Base-by-base conservation (phyloP, 345 rosid species). In the Firmiana major region DNA sequence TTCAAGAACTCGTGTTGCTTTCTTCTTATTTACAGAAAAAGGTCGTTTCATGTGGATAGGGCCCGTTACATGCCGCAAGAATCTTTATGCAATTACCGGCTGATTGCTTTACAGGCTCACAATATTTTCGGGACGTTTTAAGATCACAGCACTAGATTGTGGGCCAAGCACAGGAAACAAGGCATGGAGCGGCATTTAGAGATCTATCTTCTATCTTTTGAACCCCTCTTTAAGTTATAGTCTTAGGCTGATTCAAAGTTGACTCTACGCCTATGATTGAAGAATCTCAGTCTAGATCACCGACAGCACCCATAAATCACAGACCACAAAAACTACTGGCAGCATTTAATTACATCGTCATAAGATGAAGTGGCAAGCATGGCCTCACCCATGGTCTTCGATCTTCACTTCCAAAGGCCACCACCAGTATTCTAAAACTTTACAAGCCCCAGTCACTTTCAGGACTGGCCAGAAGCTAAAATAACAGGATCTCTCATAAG, bases 401-500 rank as follows among this genome's bases (percentile, higher is more conserved):
- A n/a, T 0, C 1, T 3, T 13, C 63, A 15, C 55, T 51, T 51
- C 10, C 21, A 19, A 17, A 3, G 22, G 22, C 58, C 6, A 53
- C 21, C 58, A 22, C n/a, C n/a, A n/a, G n/a, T n/a, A n/a, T n/a
- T n/a, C n/a, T n/a, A n/a, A n/a, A n/a, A n/a, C n/a, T n/a, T n/a
- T n/a, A n/a, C n/a, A n/a, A n/a, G n/a, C n/a, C n/a, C n/a, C n/a
- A n/a, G n/a, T n/a, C n/a, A n/a, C n/a, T n/a, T n/a, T n/a, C n/a
- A n/a, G n/a, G n/a, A n/a, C 98, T 84, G 93, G 12, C 98, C 99
- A 34, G 99, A 86, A 57, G 95, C 83, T 81, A 96, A 80, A 84
- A 96, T 85, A 45, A 96, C 97, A 53, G 98, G 99, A 89, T 96
- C 98, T 80, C 87, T 85, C 99, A 93, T 96, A 75, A 96, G 76